Base-by-base conservation (phyloP, 768 basidiomycete genomes). In the Gloeostereum incarnatum region DNA sequence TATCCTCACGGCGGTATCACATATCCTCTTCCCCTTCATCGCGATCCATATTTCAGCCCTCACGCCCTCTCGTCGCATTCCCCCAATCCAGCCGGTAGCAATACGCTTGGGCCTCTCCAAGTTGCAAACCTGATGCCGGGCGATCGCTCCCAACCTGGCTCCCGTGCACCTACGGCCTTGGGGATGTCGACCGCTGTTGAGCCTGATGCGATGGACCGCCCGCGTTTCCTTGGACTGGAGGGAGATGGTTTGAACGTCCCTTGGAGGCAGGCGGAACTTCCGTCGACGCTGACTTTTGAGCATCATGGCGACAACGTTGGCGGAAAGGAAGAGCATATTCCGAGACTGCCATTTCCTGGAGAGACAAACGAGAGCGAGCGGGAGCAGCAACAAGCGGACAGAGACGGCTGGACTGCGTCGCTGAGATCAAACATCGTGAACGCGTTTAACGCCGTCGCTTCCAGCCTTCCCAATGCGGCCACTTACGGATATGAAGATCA, bases 41-140 rank as follows among this genome's bases (percentile, higher is more conserved):
- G 34, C 30, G 1, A 16, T 27, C 29, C 35, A 25, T n/a, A n/a
- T n/a, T n/a, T n/a, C n/a, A n/a, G n/a, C n/a, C n/a, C n/a, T n/a
- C n/a, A n/a, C n/a, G n/a, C n/a, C n/a, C n/a, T n/a, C 19, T 32
- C 13, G 11, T 9, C 36, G 24, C 26, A 35, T 5, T 35, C 31
- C 23, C 5, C 21, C 27, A 10, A 36, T 43, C 18, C 36, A 49
- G n/a, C n/a, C 22, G 46, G 45, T 2, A 48, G 48, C 23, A 49
- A 49, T 26, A 61, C 65, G 3, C 57, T 75, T 0, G 71, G 72
- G 3, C 58, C 53, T 9, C 59, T 75, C 13, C 65, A 61, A 32
- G 64, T 77, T 33, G 57, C 69, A 19, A 76, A 77, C 47, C 55
- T 65, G 37, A 50, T 60, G 2, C 66, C 71, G 6, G 73, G 68